phyloP scores from a whole-genome alignment of 1,139 yeast species.

The Taphrina sp. region DNA sequence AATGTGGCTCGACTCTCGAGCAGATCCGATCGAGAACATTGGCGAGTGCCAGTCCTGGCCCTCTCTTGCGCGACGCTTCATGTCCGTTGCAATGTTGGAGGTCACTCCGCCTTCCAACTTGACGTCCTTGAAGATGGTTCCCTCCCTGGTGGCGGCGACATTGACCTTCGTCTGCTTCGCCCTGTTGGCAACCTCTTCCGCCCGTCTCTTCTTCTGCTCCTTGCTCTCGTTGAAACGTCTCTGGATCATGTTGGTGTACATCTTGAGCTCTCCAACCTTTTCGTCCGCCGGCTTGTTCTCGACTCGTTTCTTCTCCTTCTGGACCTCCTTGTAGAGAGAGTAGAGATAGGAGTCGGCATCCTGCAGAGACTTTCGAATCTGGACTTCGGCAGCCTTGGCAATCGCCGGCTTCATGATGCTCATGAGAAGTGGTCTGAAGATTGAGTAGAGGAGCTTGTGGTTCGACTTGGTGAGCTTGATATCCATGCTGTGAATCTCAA shows the following conservation, averaged over 20 bases:
- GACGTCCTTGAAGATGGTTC: conserved; percentile 36
- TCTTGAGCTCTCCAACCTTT: conserved; percentile 29
- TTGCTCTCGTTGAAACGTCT: conserved; percentile 32
- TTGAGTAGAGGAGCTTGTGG: conserved; percentile 37
- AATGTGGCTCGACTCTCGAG: conserved; percentile 15
- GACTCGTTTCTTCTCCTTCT: conserved; percentile 35
- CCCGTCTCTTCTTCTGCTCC: conserved; percentile 32
- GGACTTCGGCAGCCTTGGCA: conserved; percentile 37
- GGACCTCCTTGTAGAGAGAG: conserved; percentile 33
- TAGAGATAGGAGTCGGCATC: conserved; percentile 36
- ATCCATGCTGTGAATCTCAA: conserved; percentile 34
- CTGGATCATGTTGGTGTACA: conserved; percentile 36
- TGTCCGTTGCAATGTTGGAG: conserved; percentile 34
- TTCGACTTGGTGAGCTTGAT: conserved; percentile 36
- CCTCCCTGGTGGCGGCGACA: conserved; percentile 36
- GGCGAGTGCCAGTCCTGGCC: conserved; percentile 39
- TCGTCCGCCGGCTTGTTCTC: conserved; percentile 24
- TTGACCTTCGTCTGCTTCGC: conserved; percentile 34
- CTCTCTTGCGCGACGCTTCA: conserved; percentile 36
- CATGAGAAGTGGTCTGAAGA: conserved; percentile 38
- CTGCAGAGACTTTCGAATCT: conserved; percentile 35
- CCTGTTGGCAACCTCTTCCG: conserved; percentile 25
- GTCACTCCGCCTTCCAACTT: conserved; percentile 35
- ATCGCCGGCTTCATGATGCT: conserved; percentile 36
- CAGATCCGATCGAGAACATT: conserved; percentile 36